These are phyloP conservation scores for Tuber brumale DNA, from an alignment of 495 filamentous ascomycete genomes.

Conservation along the genomic window DNA sequence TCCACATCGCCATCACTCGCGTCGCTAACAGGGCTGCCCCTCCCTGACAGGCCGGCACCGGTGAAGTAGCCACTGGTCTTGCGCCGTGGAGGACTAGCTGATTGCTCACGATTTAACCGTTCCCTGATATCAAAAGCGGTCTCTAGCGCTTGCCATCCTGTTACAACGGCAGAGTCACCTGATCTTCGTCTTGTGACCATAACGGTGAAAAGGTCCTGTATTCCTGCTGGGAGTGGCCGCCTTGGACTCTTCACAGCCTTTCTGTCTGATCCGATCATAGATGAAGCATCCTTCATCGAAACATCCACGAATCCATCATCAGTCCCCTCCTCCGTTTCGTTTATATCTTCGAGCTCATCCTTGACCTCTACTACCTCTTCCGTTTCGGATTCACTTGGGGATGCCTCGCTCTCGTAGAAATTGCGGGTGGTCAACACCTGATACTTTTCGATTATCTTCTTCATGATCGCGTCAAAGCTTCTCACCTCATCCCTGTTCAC, in stretches of 20 bases:
- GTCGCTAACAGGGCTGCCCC: conserved; percentile 21
- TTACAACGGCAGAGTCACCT: conserved; percentile 22
- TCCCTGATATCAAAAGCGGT: conserved; percentile 31
- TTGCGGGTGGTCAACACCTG: conserved; percentile 57
- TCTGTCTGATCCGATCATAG: conserved; percentile 37
- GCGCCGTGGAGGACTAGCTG: conserved; percentile 25
- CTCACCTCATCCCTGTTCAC: conserved; percentile 57
- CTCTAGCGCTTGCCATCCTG: conserved; percentile 34
- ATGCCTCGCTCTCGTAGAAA: conserved; percentile 58
- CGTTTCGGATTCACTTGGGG: conserved; percentile 79
- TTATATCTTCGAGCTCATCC: conserved; percentile 70
- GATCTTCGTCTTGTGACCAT: conserved; percentile 31
- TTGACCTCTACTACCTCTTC: conserved; percentile 62
- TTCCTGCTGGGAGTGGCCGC: conserved; percentile 15
- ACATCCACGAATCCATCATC: conserved; percentile 91
- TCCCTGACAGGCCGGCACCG: conserved; percentile 18
- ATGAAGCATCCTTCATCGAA: conserved; percentile 62
- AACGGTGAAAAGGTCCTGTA: conserved; percentile 31
- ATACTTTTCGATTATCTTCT: conserved; percentile 55
- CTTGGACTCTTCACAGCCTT: conserved; percentile 14
- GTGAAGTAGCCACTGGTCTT: conserved; percentile 22
- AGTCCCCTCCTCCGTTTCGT: conserved; percentile 54
- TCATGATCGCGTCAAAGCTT: conserved; percentile 55
- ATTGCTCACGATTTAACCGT: conserved; percentile 21
- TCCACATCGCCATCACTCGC: conserved; percentile 39